These are phyloP conservation scores for Helichrysum umbraculigerum DNA, from an alignment of 129 eudicot species.

Conservation along the genomic window DNA sequence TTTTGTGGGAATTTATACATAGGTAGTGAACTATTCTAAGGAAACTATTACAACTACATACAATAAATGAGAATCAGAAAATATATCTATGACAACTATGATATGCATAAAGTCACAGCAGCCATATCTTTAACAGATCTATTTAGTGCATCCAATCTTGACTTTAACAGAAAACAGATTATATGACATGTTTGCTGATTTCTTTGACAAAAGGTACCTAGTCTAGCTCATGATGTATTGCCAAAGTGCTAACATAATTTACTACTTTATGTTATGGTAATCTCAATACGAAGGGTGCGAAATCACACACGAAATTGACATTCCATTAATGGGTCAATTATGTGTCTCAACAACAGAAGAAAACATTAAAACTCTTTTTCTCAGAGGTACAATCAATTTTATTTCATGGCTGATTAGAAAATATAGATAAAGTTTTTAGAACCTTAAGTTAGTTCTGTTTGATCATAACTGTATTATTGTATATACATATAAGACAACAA, in stretches of 20 bases:
- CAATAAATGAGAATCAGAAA: no score
- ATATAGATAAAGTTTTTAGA: not conserved
- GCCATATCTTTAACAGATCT: no score
- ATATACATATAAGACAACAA: not conserved
- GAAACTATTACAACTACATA: no score
- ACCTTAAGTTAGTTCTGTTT: not conserved
- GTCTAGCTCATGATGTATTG: not conserved
- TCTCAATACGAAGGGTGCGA: not conserved
- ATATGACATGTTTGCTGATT: no score
- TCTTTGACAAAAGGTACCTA: no score
- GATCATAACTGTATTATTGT: not conserved
- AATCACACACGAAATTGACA: slow-evolving; percentile 5
- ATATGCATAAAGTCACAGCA: no score
- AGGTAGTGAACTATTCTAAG: no score
- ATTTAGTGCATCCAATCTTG: no score
- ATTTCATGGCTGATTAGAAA: not conserved
- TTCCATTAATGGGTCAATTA: not conserved
- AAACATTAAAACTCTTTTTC: not conserved
- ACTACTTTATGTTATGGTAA: not conserved
- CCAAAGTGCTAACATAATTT: not conserved
- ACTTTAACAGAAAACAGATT: no score
- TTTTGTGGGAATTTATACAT: no score
- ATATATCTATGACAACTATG: no score
- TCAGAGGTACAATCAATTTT: not conserved
- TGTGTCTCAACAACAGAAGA: not conserved